Evolutionary conservation across 768 basidiomycete genomes (phyloP).

Genomic region (Psilocybe sp.): DNA sequence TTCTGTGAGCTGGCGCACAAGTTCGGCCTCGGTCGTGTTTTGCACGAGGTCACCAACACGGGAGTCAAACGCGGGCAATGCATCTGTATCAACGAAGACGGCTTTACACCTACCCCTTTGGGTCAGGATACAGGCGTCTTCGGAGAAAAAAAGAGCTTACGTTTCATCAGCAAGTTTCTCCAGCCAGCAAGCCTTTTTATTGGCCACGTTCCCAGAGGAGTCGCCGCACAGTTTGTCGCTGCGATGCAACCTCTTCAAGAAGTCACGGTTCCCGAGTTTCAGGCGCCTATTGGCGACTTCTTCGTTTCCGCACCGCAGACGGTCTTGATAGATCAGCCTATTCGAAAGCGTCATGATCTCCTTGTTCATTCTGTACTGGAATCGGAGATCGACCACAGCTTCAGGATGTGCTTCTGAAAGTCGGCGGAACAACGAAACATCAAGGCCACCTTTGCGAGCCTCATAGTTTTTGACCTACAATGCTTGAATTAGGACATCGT

Average conservation of each 20-base stretch:
- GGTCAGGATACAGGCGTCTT: slow-evolving; percentile 1
- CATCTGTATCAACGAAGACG: slow-evolving; percentile 93
- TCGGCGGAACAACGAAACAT: slow-evolving; percentile 84
- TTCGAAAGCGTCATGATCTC: slow-evolving; percentile 95
- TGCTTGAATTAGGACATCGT: not conserved
- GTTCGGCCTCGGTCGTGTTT: slow-evolving; percentile 76
- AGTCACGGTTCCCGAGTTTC: slow-evolving; percentile 44
- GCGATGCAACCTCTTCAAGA: slow-evolving; percentile 45
- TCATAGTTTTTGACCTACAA: slow-evolving; percentile 72
- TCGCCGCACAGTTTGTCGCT: not conserved
- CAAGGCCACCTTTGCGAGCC: slow-evolving; percentile 84
- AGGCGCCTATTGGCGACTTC: slow-evolving; percentile 62
- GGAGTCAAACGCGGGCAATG: slow-evolving; percentile 73
- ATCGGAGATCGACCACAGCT: slow-evolving; percentile 79
- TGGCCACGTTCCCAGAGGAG: not conserved
- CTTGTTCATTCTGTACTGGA: slow-evolving; percentile 96
- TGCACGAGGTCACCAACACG: slow-evolving; percentile 87
- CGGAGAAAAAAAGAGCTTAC: slow-evolving; percentile 35
- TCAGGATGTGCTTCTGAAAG: slow-evolving; percentile 86
- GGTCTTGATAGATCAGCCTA: slow-evolving; percentile 75
- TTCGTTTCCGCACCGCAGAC: slow-evolving; percentile 76
- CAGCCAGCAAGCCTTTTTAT: slow-evolving; percentile 62
- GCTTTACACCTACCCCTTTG: slow-evolving; percentile 63
- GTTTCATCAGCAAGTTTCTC: slow-evolving; percentile 57
- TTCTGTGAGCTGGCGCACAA: slow-evolving; percentile 66